Conservation (phyloP, 441 rosid genomes). For the Rhodomyrtus psidioides region DNA sequence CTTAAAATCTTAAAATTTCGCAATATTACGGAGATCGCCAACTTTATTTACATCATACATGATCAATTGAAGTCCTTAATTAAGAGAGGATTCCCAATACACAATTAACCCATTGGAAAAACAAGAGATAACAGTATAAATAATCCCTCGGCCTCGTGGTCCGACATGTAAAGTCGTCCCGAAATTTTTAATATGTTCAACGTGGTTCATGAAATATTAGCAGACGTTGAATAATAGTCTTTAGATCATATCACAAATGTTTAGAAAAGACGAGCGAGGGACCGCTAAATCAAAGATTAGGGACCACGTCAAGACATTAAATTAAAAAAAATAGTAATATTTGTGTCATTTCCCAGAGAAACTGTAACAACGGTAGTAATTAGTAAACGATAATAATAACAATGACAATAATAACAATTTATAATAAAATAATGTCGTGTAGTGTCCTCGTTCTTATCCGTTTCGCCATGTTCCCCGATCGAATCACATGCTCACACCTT, state of each 20-base stretch:
- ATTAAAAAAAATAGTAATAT: too few species aligned
- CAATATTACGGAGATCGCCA: too few species aligned
- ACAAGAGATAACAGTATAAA: background rate
- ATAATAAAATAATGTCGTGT: background rate
- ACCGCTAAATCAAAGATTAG: too few species aligned
- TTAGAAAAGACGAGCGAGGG: too few species aligned
- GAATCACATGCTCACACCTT: background rate
- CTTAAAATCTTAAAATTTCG: too few species aligned
- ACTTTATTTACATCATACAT: rapidly evolving
- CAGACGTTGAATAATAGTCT: rapidly evolving
- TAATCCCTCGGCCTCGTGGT: rapidly evolving
- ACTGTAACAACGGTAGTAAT: too few species aligned
- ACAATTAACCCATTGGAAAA: background rate
- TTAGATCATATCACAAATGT: background rate
- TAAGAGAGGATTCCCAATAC: background rate
- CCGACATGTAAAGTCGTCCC: rapidly evolving
- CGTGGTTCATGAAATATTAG: rapidly evolving
- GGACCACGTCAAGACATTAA: too few species aligned
- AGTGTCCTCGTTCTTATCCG: slow-evolving; percentile 16
- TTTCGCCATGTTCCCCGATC: background rate
- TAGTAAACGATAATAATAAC: too few species aligned
- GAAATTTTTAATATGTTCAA: too few species aligned
- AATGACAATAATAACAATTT: background rate
- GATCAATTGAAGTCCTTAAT: background rate
- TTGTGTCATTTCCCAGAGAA: too few species aligned